Percentiles rank a stretch among this genome's conserved stretches.
Conservation (phyloP, 1,284 basidiomycete genomes). For the Wallemia mellicola region DNA sequence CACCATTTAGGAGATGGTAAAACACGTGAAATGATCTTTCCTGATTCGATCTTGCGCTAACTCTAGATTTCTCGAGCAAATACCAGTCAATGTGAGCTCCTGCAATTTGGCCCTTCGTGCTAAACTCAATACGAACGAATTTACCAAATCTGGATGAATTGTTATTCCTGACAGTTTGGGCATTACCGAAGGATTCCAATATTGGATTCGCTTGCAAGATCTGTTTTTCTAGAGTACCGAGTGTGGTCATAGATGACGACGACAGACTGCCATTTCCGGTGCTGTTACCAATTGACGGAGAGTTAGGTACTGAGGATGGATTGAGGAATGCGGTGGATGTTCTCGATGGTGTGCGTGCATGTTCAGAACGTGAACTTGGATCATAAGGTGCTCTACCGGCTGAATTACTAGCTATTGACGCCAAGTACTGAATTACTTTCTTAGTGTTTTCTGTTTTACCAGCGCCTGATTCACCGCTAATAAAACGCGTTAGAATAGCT, state of each 20-base stretch:
- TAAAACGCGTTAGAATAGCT: background rate
- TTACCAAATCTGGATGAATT: constrained; percentile 98
- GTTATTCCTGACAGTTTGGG: constrained; percentile 93
- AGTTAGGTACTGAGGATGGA: background rate
- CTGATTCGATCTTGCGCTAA: constrained; percentile 56
- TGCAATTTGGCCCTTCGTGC: constrained; percentile 73
- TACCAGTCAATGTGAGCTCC: constrained; percentile 99
- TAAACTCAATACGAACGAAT: constrained; percentile 88
- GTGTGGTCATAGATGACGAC: constrained; percentile 23
- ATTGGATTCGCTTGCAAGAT: constrained; percentile 96
- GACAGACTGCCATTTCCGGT: too few species aligned
- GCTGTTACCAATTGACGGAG: background rate
- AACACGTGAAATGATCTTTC: constrained; percentile 94
- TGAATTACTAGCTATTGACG: constrained; percentile 64
- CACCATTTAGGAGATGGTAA: constrained; percentile 41
- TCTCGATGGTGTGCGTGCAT: background rate
- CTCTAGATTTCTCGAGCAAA: constrained; percentile 83
- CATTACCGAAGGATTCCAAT: constrained; percentile 92
- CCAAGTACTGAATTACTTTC: constrained; percentile 97
- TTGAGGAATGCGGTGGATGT: constrained; percentile 3
- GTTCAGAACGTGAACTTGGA: constrained; percentile 1
- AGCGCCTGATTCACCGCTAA: constrained; percentile 85
- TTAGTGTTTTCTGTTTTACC: constrained; percentile 99
- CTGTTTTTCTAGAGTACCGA: constrained; percentile 78
- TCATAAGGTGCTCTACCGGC: constrained; percentile 20